phyloP scores from a whole-genome alignment of 768 basidiomycete species.

The Tulasnella calospora region DNA sequence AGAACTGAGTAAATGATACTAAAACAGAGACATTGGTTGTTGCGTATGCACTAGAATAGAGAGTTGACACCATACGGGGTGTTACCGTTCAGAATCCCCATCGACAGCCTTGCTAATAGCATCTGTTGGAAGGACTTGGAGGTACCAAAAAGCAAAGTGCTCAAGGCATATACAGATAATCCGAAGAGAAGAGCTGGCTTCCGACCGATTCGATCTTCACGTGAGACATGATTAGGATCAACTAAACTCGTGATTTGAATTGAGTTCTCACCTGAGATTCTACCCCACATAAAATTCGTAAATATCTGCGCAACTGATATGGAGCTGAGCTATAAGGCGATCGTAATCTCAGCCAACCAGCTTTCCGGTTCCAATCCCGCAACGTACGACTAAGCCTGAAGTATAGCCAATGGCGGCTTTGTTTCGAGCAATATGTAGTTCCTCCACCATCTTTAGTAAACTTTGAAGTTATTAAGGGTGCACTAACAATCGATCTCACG shows the following conservation, averaged over 20 bases:
- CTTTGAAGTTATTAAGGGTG: background rate
- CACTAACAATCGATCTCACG: background rate
- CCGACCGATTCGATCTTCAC: slow-evolving; percentile 30
- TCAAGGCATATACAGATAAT: slow-evolving; percentile 22
- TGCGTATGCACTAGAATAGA: background rate
- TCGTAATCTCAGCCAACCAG: background rate
- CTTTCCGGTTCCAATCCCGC: background rate
- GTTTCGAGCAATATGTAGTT: slow-evolving; percentile 17
- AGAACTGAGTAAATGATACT: slow-evolving; percentile 50
- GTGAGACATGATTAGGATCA: background rate
- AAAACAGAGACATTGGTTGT: no score
- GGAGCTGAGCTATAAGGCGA: slow-evolving; percentile 7
- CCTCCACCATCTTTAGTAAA: slow-evolving; percentile 22
- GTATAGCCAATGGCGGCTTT: slow-evolving; percentile 23
- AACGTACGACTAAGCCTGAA: slow-evolving; percentile 22
- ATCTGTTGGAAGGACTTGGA: slow-evolving; percentile 14
- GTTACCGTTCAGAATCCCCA: slow-evolving; percentile 20
- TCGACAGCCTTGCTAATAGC: background rate
- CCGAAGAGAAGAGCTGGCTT: slow-evolving; percentile 31
- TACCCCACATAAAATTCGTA: slow-evolving; percentile 27
- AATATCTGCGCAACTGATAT: slow-evolving; percentile 28
- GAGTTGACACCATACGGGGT: background rate
- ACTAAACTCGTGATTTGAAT: background rate
- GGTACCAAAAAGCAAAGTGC: slow-evolving; percentile 23
- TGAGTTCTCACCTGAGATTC: slow-evolving; percentile 24